Conservation (phyloP, 1,284 basidiomycete species). For the Cutaneotrichosporon daszewskae region DNA sequence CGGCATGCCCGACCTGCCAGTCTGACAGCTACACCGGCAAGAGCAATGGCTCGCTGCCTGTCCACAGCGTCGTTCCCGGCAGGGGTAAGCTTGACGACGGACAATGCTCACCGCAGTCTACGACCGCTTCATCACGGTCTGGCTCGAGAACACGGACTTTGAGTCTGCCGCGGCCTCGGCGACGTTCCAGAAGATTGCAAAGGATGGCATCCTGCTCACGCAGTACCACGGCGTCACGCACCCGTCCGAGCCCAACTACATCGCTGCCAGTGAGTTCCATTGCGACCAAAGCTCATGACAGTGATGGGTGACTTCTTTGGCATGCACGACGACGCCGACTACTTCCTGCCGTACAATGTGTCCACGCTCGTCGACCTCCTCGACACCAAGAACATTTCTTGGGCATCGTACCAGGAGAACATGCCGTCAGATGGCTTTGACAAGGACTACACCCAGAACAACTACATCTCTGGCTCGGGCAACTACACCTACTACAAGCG, state of each 20-base stretch:
- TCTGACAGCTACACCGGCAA: constrained; percentile 46
- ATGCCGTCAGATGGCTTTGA: constrained; percentile 56
- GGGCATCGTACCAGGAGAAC: constrained; percentile 53
- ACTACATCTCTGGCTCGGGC: constrained; percentile 52
- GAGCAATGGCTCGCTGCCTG: constrained; percentile 49
- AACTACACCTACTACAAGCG: constrained; percentile 50
- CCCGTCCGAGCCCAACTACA: constrained; percentile 23
- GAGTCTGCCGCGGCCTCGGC: constrained; percentile 35
- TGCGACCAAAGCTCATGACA: background rate
- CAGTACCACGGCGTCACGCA: constrained; percentile 59
- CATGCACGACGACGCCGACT: constrained; percentile 49
- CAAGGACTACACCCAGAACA: constrained; percentile 48
- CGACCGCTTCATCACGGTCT: constrained; percentile 52
- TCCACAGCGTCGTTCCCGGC: constrained; percentile 47
- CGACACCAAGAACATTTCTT: constrained; percentile 55
- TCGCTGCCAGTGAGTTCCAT: constrained; percentile 12
- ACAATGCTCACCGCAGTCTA: no score
- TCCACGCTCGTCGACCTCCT: constrained; percentile 61
- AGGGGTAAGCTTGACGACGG: no score
- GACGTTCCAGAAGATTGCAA: constrained; percentile 53
- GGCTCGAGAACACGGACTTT: constrained; percentile 54
- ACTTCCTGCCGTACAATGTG: constrained; percentile 46
- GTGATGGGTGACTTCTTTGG: constrained; percentile 60
- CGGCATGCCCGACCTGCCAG: constrained; percentile 40
- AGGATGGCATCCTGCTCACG: constrained; percentile 54